Percentiles rank a stretch among this genome's conserved stretches.
Conservation (phyloP, 257 asterid genomes). For the Solanum neorickii region DNA sequence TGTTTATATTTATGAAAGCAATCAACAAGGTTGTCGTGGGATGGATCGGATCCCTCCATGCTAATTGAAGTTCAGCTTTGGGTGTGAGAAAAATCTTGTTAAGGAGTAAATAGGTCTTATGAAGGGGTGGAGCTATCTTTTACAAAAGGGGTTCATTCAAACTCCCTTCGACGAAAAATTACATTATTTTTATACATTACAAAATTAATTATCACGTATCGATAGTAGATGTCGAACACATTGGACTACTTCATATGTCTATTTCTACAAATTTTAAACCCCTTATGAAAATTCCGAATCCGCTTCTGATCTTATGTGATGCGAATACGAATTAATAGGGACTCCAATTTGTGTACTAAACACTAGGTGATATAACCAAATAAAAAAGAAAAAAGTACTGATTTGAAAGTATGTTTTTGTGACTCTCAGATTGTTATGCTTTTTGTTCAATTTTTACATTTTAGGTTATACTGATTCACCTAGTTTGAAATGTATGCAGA, state of each 20-base stretch:
- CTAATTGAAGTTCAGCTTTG: not conserved
- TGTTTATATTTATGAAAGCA: not conserved
- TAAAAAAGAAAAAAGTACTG: not conserved
- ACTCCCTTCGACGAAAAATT: no score
- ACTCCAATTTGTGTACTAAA: no score
- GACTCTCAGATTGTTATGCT: not conserved
- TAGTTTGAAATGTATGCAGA: conserved; percentile 25
- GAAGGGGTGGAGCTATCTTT: no score
- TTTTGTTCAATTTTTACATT: not conserved
- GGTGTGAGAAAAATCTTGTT: not conserved
- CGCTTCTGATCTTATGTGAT: not conserved
- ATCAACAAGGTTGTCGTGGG: not conserved
- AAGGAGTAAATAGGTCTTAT: not conserved
- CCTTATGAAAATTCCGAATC: no score
- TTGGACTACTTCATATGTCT: no score
- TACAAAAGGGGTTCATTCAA: no score
- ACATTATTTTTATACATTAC: no score
- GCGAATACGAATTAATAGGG: not conserved
- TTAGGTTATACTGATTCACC: not conserved
- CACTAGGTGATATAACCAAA: no score
- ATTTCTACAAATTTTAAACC: no score
- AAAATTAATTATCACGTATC: no score
- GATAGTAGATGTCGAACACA: no score
- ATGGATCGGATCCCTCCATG: not conserved
- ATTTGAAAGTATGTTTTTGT: not conserved